A percentile compares a stretch with the other conserved stretches of the same genome.
Conservation (phyloP, 1,284 basidiomycete species). For the Tylopilus orsonianus region DNA sequence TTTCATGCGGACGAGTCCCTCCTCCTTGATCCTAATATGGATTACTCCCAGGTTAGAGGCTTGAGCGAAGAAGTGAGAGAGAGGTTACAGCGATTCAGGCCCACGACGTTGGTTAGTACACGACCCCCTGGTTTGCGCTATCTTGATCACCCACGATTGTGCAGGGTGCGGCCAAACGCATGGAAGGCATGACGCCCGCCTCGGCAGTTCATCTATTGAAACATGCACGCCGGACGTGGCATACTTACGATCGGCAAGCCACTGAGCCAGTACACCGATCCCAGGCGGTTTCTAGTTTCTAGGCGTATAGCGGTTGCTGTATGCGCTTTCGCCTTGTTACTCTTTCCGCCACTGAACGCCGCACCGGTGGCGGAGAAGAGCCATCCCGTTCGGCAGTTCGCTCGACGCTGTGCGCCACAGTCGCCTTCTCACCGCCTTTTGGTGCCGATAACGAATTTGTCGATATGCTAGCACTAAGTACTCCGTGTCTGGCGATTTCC, state of each 20-base stretch:
- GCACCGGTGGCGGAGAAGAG: neutral
- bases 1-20: constrained; percentile 80
- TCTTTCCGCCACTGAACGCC: neutral
- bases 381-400: neutral
- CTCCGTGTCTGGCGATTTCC: neutral
- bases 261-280: neutral
- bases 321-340: neutral
- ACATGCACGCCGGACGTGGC: constrained; percentile 52
- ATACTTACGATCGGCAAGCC: neutral
- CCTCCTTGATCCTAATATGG: constrained; percentile 63
- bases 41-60: constrained; percentile 67
- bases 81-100: constrained; percentile 57
- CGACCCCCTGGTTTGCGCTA: neutral
- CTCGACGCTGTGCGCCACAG: neutral
- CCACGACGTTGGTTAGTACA: constrained; percentile 62
- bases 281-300: constrained; percentile 2
- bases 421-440: neutral
- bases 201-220: constrained; percentile 64
- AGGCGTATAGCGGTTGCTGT: neutral
- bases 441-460: no score
- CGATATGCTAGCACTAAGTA: no score
- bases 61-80: constrained; percentile 78
- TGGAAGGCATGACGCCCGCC: constrained; percentile 85
- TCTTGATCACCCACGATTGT: constrained; percentile 1
- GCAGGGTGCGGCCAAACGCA: constrained; percentile 80